Conservation (phyloP, 1,284 basidiomycete genomes). For the Cryptococcus floricola region DNA sequence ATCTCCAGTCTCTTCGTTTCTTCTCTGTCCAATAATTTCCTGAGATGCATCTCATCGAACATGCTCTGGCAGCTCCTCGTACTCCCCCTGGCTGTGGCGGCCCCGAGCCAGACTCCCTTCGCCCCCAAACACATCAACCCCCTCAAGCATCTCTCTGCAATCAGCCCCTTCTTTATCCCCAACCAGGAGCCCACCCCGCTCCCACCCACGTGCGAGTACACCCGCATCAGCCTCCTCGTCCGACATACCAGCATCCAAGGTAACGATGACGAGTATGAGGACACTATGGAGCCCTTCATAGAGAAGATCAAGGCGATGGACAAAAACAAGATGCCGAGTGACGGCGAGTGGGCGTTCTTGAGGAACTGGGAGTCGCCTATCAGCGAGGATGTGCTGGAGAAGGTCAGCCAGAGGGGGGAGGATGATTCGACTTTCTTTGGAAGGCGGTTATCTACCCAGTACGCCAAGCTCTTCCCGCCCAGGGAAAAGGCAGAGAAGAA, state of each 20-base stretch:
- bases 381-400: slow-evolving; percentile 70
- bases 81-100: background rate
- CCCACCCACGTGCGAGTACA: slow-evolving; percentile 31
- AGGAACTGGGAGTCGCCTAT: slow-evolving; percentile 47
- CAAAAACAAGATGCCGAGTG: slow-evolving; percentile 20
- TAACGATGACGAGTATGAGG: slow-evolving; percentile 51
- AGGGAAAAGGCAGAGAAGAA: slow-evolving; percentile 16
- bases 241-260: slow-evolving; percentile 49
- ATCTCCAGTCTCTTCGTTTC: no score
- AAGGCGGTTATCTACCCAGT: slow-evolving; percentile 41
- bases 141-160: slow-evolving; percentile 40
- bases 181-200: slow-evolving; percentile 34
- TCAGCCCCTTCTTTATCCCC: slow-evolving; percentile 45
- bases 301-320: slow-evolving; percentile 36
- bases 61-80: background rate
- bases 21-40: no score
- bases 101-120: background rate
- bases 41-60: no score
- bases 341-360: slow-evolving; percentile 45
- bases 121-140: slow-evolving; percentile 8
- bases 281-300: slow-evolving; percentile 50
- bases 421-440: slow-evolving; percentile 47
- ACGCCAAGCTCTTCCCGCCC: slow-evolving; percentile 45
- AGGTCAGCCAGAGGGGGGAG: slow-evolving; percentile 53
- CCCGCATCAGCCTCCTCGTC: slow-evolving; percentile 35